phyloP scores from a whole-genome alignment of 805 yeast genomes.

The Spencermartinsiella europaea region DNA sequence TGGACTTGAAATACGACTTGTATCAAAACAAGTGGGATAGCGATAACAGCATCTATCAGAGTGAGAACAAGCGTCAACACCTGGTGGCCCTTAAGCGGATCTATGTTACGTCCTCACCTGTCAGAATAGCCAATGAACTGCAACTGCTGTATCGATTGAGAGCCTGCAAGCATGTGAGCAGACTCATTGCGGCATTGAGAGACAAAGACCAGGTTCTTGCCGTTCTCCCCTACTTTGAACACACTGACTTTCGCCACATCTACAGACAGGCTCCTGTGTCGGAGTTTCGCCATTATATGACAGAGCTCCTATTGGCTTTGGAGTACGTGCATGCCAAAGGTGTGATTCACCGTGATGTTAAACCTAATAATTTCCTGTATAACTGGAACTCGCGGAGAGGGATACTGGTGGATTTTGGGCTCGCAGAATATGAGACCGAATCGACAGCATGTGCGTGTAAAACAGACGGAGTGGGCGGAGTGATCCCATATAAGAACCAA shows the following conservation, averaged over 20 bases:
- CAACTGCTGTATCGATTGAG: slow-evolving; percentile 45
- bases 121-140: slow-evolving; percentile 83
- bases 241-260: slow-evolving; percentile 80
- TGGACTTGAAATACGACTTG: slow-evolving; percentile 41
- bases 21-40: slow-evolving; percentile 29
- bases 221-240: slow-evolving; percentile 84
- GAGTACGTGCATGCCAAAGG: slow-evolving; percentile 68
- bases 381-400: slow-evolving; percentile 65
- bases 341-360: slow-evolving; percentile 88
- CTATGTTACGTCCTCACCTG: slow-evolving; percentile 93
- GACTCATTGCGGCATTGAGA: slow-evolving; percentile 81
- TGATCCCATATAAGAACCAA: slow-evolving; percentile 21
- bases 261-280: slow-evolving; percentile 71
- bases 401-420: slow-evolving; percentile 85
- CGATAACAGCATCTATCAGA: slow-evolving; percentile 12
- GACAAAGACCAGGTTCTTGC: slow-evolving; percentile 90
- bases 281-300: slow-evolving; percentile 77
- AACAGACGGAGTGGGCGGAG: slow-evolving; percentile 9
- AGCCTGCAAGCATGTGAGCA: slow-evolving; percentile 66
- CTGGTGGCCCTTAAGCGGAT: slow-evolving; percentile 87
- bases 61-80: slow-evolving; percentile 5
- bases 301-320: slow-evolving; percentile 71
- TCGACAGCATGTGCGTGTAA: slow-evolving; percentile 17
- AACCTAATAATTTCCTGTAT: slow-evolving; percentile 72
- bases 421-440: slow-evolving; percentile 60